Percentiles rank a stretch among this genome's conserved stretches.
Evolutionary conservation across 495 filamentous ascomycete species (phyloP).

Genomic region (Antarctomyces pellizariae): DNA sequence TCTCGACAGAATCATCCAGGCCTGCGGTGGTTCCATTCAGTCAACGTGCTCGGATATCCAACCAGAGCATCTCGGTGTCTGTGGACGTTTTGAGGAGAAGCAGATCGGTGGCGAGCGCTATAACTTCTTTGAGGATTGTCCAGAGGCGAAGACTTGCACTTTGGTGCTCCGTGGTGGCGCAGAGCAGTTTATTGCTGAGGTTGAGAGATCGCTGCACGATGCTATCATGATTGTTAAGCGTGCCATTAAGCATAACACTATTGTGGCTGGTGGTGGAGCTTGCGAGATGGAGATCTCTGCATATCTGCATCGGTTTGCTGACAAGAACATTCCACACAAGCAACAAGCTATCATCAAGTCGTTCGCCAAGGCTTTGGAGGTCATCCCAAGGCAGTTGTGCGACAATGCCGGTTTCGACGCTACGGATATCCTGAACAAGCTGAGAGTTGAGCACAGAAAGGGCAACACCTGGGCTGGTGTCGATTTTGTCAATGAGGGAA

Average conservation of each 20-base stretch:
- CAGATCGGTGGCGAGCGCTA: conserved; percentile 94
- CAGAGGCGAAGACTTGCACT: conserved; percentile 88
- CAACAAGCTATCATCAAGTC: conserved; percentile 95
- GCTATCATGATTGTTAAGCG: conserved; percentile 99
- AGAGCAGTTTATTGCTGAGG: conserved; percentile 97
- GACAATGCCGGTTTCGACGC: conserved; percentile 98
- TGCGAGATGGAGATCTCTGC: conserved; percentile 92
- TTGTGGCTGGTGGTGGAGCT: conserved; percentile 88
- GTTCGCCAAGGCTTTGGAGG: conserved; percentile 90
- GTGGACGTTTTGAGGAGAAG: conserved; percentile 76
- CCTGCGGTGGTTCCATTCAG: conserved; percentile 76
- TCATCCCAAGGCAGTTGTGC: conserved; percentile 88
- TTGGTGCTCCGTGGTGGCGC: conserved; percentile 85
- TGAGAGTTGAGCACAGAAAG: conserved; percentile 85
- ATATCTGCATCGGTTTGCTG: conserved; percentile 76
- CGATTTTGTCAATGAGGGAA: conserved; percentile 79
- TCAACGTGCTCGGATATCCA: conserved; percentile 94
- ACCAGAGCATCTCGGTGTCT: conserved; percentile 72
- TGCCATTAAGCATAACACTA: conserved; percentile 74
- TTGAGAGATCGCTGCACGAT: conserved; percentile 89
- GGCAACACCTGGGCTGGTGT: conserved; percentile 86
- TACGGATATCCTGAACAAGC: conserved; percentile 83
- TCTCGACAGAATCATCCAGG: conserved; percentile 87
- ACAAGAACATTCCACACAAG: conserved; percentile 79
- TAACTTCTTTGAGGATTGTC: conserved; percentile 95